These are phyloP conservation scores for Magnaporthales sp. DNA, from an alignment of 2,329 filamentous ascomycete species.

Conservation along the genomic window DNA sequence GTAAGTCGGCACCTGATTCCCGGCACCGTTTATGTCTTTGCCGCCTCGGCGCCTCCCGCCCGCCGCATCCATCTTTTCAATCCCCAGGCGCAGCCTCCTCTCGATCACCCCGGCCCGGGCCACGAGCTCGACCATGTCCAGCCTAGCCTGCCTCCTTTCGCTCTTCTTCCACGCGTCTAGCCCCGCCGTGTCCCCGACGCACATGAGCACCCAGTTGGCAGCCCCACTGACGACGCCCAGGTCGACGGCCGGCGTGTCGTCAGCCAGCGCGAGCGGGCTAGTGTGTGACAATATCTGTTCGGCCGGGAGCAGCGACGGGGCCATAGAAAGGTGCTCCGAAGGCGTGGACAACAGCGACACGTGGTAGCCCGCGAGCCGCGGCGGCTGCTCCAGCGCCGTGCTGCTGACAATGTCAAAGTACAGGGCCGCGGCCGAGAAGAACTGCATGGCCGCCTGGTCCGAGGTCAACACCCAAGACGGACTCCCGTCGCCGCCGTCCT, in stretches of 20 bases:
- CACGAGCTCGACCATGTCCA: conserved; percentile 37
- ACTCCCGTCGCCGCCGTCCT: conserved; percentile 1
- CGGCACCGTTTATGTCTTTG: not conserved
- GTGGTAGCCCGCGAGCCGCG: conserved; percentile 24
- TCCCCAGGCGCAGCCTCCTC: conserved; percentile 22
- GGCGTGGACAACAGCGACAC: conserved; percentile 13
- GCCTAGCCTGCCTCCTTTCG: conserved; percentile 27
- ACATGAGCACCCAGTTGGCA: conserved; percentile 46
- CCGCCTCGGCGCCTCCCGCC: not conserved
- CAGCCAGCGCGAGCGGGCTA: not conserved
- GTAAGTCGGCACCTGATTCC: not conserved
- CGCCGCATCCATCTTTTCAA: conserved; percentile 18
- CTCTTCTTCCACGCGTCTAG: conserved; percentile 48
- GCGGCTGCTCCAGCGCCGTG: conserved; percentile 21
- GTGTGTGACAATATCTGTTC: not conserved
- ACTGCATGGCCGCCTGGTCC: conserved; percentile 24
- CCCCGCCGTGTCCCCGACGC: conserved; percentile 43
- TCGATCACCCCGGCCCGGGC: conserved; percentile 33
- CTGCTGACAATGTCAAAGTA: conserved; percentile 27
- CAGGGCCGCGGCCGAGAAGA: conserved; percentile 22
- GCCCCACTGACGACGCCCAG: conserved; percentile 46
- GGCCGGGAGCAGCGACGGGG: not conserved
- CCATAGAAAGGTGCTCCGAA: not conserved
- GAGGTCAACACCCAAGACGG: conserved; percentile 16
- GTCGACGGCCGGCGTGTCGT: conserved; percentile 10